Percentiles rank a stretch among this genome's conserved stretches.
phyloP scores from a whole-genome alignment of 169 alveolate genomes.

The Theileria parva region DNA sequence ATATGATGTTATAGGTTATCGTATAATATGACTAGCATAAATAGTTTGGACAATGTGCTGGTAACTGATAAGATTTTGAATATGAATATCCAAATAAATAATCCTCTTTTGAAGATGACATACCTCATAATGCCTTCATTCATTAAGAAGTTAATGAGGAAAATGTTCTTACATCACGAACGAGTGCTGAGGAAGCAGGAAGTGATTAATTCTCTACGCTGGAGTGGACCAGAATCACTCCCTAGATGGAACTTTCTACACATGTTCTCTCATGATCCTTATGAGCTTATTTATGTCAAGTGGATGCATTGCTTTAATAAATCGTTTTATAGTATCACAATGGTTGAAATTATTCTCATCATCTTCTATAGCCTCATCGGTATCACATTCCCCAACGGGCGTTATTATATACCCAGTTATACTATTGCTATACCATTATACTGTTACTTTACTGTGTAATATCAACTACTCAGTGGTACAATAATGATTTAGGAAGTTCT shows the following conservation, averaged over 20 bases:
- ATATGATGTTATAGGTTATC: background rate
- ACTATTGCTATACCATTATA: background rate
- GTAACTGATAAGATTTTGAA: slow-evolving; percentile 7
- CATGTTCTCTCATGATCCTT: slow-evolving; percentile 28
- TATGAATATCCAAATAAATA: background rate
- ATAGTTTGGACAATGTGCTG: slow-evolving; percentile 6
- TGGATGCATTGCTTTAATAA: slow-evolving; percentile 67
- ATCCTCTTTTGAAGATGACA: slow-evolving; percentile 1
- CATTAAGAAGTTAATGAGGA: background rate
- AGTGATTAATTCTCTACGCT: slow-evolving; percentile 20
- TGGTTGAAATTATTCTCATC: slow-evolving; percentile 27
- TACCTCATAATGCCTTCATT: slow-evolving; percentile 11
- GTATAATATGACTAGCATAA: background rate
- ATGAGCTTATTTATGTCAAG: slow-evolving; percentile 52
- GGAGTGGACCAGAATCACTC: slow-evolving; percentile 23
- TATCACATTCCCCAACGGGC: background rate
- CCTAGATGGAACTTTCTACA: slow-evolving; percentile 38
- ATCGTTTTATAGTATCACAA: slow-evolving; percentile 29
- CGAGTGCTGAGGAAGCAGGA: slow-evolving; percentile 16
- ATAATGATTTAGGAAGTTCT: background rate
- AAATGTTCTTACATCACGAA: background rate
- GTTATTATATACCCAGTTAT: background rate
- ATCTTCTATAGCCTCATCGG: slow-evolving; percentile 8
- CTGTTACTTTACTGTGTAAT: background rate
- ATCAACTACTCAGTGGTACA: background rate